Evolutionary conservation across 805 yeast genomes (phyloP), one percentile per base, ranked within the genome.

Genomic region (Maudiozyma saulgeensis): DNA sequence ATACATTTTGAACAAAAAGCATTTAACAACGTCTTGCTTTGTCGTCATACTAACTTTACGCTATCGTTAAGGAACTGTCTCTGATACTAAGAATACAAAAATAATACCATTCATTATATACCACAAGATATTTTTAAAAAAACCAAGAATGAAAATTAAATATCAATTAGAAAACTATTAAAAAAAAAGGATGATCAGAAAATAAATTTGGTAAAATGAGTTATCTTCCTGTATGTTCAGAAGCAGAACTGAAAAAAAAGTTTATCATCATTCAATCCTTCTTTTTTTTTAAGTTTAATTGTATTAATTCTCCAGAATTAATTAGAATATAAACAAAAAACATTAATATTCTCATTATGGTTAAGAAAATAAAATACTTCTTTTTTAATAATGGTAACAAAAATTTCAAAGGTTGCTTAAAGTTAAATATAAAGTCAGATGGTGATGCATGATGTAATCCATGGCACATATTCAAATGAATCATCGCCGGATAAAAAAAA

Each of bases 361-460:
- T 41, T 41, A 48, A 47, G 23, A 42, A 46, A 21, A 23, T 13
- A 23, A 18, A 38, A 16, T 26, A 32, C 23, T 46, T 25, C 7
- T 42, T 41, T 6, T 9, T 4, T 8, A n/a, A n/a, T 18, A 7
- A 37, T 41, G 41, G 40, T 35, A 18, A 34, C n/a, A 16, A 4
- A 40, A 32, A 32, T 18, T 19, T 34, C 6, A 15, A 21, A 23
- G 13, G 23, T 18, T 23, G 31, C n/a, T 12, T 21, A 35, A 16
- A 47, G 38, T 28, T 16, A 39, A 43, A 18, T 19, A 18, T 18
- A 49, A 49, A 58, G 63, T 87, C 96, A 87, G 96, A 84, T 87
- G 96, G 96, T 87, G 95, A 87, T 87, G 96, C 96, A 87, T 87
- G 96, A 80, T 70, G 72, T 72, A 43, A 78, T 82, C 86, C 85